Evolutionary conservation across 495 filamentous ascomycete genomes (phyloP).

Genomic region (Paragyromitra xinjiangensis): DNA sequence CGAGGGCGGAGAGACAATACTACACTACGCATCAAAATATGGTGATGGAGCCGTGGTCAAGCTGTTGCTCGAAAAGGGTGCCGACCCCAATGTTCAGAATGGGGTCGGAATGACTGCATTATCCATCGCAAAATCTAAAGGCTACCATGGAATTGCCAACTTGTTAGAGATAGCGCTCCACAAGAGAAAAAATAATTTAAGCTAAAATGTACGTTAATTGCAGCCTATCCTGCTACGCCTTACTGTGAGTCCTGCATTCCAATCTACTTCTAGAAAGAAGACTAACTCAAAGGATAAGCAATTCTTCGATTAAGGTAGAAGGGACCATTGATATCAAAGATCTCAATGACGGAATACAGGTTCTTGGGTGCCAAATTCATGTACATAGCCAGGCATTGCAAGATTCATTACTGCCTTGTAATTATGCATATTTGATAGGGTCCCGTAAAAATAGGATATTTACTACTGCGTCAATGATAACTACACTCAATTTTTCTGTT

Average conservation of each 20-base stretch:
- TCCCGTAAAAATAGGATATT: too few species aligned
- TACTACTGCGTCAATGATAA: too few species aligned
- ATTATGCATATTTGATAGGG: too few species aligned
- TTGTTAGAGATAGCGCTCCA: not conserved
- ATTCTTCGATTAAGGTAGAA: not conserved
- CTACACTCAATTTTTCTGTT: too few species aligned
- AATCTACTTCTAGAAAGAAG: not conserved
- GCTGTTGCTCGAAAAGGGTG: not conserved
- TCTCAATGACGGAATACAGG: not conserved
- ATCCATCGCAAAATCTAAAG: not conserved
- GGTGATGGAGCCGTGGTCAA: not conserved
- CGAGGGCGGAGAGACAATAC: not conserved
- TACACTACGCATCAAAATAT: too few species aligned
- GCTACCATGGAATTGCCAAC: not conserved
- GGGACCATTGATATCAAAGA: not conserved
- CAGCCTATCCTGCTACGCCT: not conserved
- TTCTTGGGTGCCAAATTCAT: not conserved
- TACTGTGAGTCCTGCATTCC: not conserved
- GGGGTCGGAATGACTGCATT: not conserved
- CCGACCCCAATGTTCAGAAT: not conserved
- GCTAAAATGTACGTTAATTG: too few species aligned
- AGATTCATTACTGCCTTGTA: too few species aligned
- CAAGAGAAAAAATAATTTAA: too few species aligned
- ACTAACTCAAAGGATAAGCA: not conserved
- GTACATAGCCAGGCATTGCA: not conserved